These are phyloP conservation scores for Cynara cardunculus DNA, from an alignment of 129 eudicot species.

Conservation along the genomic window DNA sequence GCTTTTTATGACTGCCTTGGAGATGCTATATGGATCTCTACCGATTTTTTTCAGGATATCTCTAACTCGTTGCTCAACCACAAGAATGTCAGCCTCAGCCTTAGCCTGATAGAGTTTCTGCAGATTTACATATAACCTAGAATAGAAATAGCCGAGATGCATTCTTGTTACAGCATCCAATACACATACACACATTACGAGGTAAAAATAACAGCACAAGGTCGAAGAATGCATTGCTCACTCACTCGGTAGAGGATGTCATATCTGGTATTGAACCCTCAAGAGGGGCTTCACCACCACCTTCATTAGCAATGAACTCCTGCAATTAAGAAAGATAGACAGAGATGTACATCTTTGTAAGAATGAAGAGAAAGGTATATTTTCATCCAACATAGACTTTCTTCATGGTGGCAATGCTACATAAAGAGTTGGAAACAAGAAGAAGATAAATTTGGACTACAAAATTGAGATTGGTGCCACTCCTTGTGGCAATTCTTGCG, in stretches of 20 bases:
- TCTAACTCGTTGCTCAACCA: slow-evolving; percentile 66
- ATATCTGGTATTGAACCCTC: slow-evolving; percentile 99
- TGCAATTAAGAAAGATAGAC: slow-evolving; percentile 21
- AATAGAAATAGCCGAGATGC: slow-evolving; percentile 20
- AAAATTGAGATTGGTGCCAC: background rate
- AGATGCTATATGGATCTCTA: slow-evolving; percentile 74
- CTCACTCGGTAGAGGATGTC: slow-evolving; percentile 98
- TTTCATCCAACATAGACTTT: background rate
- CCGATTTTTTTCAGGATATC: slow-evolving; percentile 73
- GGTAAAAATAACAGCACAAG: background rate
- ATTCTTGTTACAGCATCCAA: background rate
- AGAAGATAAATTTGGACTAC: background rate
- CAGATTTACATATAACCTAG: slow-evolving; percentile 79
- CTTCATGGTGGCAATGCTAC: background rate
- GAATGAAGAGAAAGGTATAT: background rate
- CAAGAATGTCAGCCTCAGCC: slow-evolving; percentile 90
- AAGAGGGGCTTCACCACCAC: slow-evolving; percentile 93
- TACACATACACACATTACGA: background rate
- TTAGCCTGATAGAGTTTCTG: slow-evolving; percentile 94
- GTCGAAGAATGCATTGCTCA: slow-evolving; percentile 3
- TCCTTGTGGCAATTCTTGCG: background rate
- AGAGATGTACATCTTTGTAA: background rate
- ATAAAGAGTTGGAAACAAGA: background rate
- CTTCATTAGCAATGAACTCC: slow-evolving; percentile 96
- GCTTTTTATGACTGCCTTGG: slow-evolving; percentile 61